phyloP scores from a whole-genome alignment of 2,329 filamentous ascomycete species.

The Ophiostoma sp. region DNA sequence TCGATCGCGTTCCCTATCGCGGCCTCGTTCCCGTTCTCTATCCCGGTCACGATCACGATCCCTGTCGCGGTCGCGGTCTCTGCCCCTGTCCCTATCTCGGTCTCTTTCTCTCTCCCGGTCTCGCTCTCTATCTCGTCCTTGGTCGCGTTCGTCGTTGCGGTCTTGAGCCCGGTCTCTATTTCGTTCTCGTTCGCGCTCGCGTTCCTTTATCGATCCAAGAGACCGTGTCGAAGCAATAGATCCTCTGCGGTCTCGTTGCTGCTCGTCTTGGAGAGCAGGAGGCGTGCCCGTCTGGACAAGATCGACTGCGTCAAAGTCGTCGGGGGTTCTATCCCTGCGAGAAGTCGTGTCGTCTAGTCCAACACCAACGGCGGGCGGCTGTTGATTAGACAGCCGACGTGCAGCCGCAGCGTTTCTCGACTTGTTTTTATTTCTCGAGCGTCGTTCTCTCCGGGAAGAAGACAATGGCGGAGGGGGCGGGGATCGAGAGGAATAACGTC shows the following conservation, averaged over 20 bases:
- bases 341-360: constrained; percentile 31
- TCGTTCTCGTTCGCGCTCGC: constrained; percentile 15
- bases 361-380: constrained; percentile 25
- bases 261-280: not conserved
- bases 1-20: constrained; percentile 3
- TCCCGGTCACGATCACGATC: constrained; percentile 11
- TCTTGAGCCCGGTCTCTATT: constrained; percentile 13
- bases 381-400: not conserved
- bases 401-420: not conserved
- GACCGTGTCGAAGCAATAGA: not conserved
- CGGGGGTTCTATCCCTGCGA: constrained; percentile 16
- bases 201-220: not conserved
- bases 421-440: constrained; percentile 32
- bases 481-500: constrained; percentile 11
- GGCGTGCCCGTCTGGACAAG: not conserved
- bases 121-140: constrained; percentile 2
- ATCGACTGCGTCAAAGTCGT: not conserved
- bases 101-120: not conserved
- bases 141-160: not conserved
- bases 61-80: not conserved
- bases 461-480: constrained; percentile 28
- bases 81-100: not conserved
- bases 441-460: constrained; percentile 33
- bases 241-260: not conserved
- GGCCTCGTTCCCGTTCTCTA: not conserved